A percentile compares a stretch with the other conserved stretches of the same genome.
Conservation (phyloP, 164 flowering plant genomes). For the Berberis thunbergii region DNA sequence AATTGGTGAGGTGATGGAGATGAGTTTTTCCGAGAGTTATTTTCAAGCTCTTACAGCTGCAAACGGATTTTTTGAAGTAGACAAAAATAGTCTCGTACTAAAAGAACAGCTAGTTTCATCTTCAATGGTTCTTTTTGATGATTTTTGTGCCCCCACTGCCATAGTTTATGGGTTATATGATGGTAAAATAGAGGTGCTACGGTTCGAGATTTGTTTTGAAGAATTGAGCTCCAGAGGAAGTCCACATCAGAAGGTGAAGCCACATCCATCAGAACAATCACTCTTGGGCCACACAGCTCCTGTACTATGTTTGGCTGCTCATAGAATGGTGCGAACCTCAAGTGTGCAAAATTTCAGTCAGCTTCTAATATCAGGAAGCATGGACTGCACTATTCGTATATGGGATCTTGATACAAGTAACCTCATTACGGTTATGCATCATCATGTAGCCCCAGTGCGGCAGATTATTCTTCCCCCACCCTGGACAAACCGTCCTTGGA, state of each 20-base stretch:
- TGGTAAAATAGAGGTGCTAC: conserved; percentile 73
- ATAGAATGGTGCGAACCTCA: conserved; percentile 34
- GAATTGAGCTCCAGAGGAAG: conserved; percentile 22
- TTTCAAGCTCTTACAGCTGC: neutral
- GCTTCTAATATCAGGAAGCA: conserved; percentile 77
- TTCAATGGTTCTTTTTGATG: conserved; percentile 73
- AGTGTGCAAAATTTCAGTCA: conserved; percentile 21
- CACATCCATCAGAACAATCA: conserved; percentile 24
- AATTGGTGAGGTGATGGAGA: conserved; percentile 7
- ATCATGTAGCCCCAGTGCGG: conserved; percentile 84
- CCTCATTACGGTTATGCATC: conserved; percentile 69
- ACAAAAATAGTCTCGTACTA: conserved; percentile 6
- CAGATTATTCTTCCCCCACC: conserved; percentile 75
- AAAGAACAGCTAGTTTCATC: conserved; percentile 51
- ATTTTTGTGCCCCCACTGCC: conserved; percentile 50
- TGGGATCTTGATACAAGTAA: conserved; percentile 76
- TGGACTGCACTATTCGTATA: conserved; percentile 76
- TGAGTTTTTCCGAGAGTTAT: conserved; percentile 11
- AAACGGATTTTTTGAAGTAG: conserved; percentile 12
- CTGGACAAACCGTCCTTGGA: conserved; percentile 68
- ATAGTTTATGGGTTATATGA: conserved; percentile 67
- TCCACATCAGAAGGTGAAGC: conserved; percentile 15
- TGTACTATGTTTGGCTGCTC: conserved; percentile 84
- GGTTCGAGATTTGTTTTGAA: conserved; percentile 34
- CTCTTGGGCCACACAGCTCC: conserved; percentile 76